Evolutionary conservation across 73 alveolate genomes (phyloP).

Genomic region (Durusdinium trenchii): DNA sequence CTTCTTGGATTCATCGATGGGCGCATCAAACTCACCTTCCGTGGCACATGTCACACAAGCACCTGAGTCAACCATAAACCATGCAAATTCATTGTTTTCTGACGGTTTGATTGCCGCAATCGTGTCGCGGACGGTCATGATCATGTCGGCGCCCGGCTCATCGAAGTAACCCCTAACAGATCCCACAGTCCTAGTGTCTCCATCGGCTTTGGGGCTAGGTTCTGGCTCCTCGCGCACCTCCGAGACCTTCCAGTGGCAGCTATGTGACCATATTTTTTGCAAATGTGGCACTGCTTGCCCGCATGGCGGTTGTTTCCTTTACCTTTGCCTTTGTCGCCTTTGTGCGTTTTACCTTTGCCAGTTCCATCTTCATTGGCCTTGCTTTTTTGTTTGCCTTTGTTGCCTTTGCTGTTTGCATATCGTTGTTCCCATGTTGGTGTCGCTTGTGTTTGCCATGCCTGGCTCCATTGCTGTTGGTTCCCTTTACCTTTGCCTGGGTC

Average conservation of each 20-base stretch:
- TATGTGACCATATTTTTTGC: slow-evolving; percentile 31
- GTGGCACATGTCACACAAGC: slow-evolving; percentile 17
- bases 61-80: slow-evolving; percentile 28
- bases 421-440: not conserved
- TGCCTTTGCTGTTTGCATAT: not conserved
- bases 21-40: slow-evolving; percentile 11
- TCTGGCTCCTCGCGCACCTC: slow-evolving; percentile 3
- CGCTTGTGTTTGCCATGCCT: not conserved
- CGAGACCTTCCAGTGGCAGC: slow-evolving; percentile 27
- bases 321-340: slow-evolving; percentile 38
- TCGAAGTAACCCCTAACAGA: not conserved
- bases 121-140: not conserved
- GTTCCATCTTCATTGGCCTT: not conserved
- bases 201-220: not conserved
- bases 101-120: not conserved
- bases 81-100: not conserved
- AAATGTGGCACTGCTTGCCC: slow-evolving; percentile 36
- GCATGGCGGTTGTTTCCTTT: slow-evolving; percentile 27
- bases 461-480: not conserved
- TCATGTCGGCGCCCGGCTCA: not conserved
- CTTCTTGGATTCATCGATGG: not conserved
- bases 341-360: not conserved
- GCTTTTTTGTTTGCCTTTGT: not conserved
- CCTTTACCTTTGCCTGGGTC: not conserved
- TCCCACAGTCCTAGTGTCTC: not conserved